These are phyloP conservation scores for Monosporozyma siamensis DNA, from an alignment of 805 yeast genomes.

Conservation along the genomic window DNA sequence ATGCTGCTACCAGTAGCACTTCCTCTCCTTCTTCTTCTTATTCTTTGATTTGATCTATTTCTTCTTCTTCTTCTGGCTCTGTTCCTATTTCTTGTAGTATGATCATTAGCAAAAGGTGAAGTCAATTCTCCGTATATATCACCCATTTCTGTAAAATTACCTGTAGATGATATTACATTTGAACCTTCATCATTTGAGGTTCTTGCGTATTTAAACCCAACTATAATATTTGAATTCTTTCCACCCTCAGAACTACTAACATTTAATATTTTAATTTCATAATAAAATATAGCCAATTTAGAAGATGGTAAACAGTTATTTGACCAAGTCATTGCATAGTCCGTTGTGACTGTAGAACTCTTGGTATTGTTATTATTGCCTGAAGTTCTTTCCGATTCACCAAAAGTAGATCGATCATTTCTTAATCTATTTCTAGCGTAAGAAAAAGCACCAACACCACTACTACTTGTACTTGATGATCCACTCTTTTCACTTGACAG, in stretches of 20 bases:
- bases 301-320: constrained; percentile 18
- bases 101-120: not conserved
- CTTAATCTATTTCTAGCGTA: constrained; percentile 16
- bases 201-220: constrained; percentile 22
- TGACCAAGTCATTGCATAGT: constrained; percentile 25
- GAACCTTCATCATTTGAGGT: too few species aligned
- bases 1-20: too few species aligned
- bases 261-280: constrained; percentile 21
- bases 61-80: constrained; percentile 1
- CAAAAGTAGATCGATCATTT: constrained; percentile 4
- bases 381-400: not conserved
- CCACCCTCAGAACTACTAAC: constrained; percentile 23
- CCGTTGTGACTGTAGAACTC: too few species aligned
- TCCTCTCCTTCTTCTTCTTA: not conserved
- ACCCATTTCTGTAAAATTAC: too few species aligned
- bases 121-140: not conserved
- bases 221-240: constrained; percentile 20
- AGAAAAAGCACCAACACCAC: not conserved
- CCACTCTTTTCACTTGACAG: not conserved
- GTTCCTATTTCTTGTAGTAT: not conserved
- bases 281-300: constrained; percentile 23
- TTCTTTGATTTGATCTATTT: not conserved
- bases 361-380: constrained; percentile 9
- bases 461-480: not conserved
- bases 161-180: too few species aligned